A percentile compares a stretch with the other conserved stretches of the same genome.
Conservation (phyloP, 352 stramenopile genomes). For the Phytophthora ohioensis region DNA sequence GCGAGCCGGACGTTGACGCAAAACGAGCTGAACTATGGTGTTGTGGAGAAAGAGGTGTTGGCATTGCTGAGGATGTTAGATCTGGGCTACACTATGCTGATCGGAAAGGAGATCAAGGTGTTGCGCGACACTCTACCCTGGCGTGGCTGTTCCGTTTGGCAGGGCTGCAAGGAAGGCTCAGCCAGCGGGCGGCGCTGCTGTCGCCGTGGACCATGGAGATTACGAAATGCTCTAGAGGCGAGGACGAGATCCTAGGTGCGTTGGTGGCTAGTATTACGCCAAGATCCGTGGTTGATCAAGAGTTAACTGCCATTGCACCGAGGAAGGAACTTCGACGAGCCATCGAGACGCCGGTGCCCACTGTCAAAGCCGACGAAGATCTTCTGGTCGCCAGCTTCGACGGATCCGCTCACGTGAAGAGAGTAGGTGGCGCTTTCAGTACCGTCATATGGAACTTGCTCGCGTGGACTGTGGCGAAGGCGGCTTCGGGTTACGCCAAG, state of each 20-base stretch:
- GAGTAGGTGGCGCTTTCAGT: neutral
- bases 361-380: neutral
- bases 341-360: neutral
- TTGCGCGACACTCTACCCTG: neutral
- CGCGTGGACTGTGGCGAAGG: too few relatives aligned
- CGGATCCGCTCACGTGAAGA: neutral
- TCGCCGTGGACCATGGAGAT: too few relatives aligned
- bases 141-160: neutral
- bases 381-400: neutral
- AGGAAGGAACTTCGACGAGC: neutral
- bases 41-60: too few relatives aligned
- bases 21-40: too few relatives aligned
- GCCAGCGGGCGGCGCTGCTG: too few relatives aligned
- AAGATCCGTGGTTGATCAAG: neutral
- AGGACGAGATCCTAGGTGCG: neutral
- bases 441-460: too few relatives aligned
- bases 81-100: neutral
- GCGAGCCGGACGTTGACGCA: too few relatives aligned
- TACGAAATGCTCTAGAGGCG: neutral
- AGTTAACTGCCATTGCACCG: neutral
- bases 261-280: neutral
- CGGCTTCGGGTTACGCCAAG: too few relatives aligned
- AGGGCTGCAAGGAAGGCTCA: too few relatives aligned
- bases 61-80: too few relatives aligned
- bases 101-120: neutral